Evolutionary conservation across 192 early-diverging fungal species (phyloP), one percentile per base, ranked within the genome.

Genomic region (Entomortierella parvispora): DNA sequence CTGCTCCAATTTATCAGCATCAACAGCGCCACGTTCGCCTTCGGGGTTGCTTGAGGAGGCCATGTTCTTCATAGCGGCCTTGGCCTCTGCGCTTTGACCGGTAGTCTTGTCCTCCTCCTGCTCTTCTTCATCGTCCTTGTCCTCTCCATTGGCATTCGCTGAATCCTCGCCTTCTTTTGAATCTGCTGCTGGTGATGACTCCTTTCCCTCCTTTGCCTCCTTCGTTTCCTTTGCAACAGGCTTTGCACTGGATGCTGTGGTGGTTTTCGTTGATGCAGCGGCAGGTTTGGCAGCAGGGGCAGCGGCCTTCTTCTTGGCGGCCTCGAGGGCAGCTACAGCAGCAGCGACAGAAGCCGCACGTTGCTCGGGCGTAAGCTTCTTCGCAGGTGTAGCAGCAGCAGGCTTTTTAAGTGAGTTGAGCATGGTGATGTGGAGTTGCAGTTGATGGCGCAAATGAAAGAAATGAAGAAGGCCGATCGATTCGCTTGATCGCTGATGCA

Each of bases 31-130:
- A 20, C 79, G 81, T 29, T 82, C 84, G 25, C 85, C 85, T 42
- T 84, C 78, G 34, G 79, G 76, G 47, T 81, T 77, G 32, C 81
- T 83, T 0, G 82, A 68, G n/a, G n/a, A n/a, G 7, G 37, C 37
- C 47, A 88, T 85, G 53, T 82, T 79, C 67, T 83, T 70, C 86
- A 88, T 88, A 25, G 86, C 86, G 23, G 86, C 84, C 76, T 80
- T 83, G 32, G 86, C 86, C 59, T 83, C 78, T 17, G 76, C 86
- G 43, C 72, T 76, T 44, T 78, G 65, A 15, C 86, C 86, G 45
- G 76, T 85, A 33, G 81, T 71, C 2, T 69, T 46, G 50, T 82
- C 61, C 52, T 80, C 56, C 32, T 85, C 69, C 26, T 80, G 83
- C 43, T 79, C 68, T 17, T 77, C 68, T 8, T 80, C 78, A 29